These are phyloP conservation scores for Ceratocystis huliohia DNA, from an alignment of 2,329 filamentous ascomycete species.

Conservation along the genomic window DNA sequence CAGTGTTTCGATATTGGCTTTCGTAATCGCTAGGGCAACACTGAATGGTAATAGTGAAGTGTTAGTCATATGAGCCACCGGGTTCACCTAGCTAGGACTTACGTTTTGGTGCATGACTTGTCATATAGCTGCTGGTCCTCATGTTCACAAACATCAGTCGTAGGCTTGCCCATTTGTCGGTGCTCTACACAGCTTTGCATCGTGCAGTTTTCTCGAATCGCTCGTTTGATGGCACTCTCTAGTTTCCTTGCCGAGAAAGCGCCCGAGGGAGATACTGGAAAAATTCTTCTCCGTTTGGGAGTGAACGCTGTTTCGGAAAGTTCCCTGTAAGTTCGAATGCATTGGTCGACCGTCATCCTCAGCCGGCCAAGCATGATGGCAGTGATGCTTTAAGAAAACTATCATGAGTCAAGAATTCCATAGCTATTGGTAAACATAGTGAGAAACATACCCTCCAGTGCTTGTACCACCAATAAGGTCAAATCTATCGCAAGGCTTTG, in stretches of 20 bases:
- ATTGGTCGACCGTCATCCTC: neutral
- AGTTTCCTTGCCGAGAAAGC: neutral
- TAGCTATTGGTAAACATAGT: neutral
- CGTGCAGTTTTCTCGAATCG: neutral
- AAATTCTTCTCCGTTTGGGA: neutral
- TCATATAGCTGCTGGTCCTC: neutral
- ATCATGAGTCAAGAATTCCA: no score
- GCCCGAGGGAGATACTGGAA: neutral
- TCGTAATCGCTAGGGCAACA: neutral
- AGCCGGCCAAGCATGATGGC: neutral
- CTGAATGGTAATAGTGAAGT: neutral
- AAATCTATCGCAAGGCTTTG: constrained; percentile 25
- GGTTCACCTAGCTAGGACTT: neutral
- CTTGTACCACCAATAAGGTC: constrained; percentile 27
- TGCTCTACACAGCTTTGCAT: neutral
- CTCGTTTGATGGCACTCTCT: neutral
- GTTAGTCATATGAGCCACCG: neutral
- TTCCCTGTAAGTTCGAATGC: neutral
- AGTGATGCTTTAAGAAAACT: neutral
- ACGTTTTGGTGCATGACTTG: neutral
- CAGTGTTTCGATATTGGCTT: constrained; percentile 15
- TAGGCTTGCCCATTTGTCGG: neutral
- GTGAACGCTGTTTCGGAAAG: neutral
- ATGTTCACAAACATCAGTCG: neutral
- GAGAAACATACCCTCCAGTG: constrained; percentile 24